Base-by-base conservation (phyloP, 75 land plant species). In the Chamaecyparis obtusa region DNA sequence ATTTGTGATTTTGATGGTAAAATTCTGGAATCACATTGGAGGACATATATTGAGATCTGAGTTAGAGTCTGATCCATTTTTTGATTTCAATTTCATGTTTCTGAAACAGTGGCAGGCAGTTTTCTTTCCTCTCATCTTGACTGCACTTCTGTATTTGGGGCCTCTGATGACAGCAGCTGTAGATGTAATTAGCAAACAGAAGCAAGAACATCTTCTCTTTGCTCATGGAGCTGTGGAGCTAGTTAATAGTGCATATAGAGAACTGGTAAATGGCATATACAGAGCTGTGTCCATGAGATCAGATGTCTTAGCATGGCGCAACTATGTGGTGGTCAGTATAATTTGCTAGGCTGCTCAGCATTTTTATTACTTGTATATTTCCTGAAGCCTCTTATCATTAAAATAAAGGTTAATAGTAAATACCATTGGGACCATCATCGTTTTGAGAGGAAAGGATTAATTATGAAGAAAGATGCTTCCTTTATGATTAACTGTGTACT, bases 41-140 rank as follows among this genome's bases (percentile, higher is more conserved):
- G 21, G 88, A 21, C 37, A 49, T 27, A 44, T 33, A 51, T 83
- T 15, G 21, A n/a, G 55, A 83, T 21, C 17, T 87, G 84, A 33
- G 86, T 43, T 87, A 24, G 51, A 39, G 83, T 41, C 41, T 44
- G 24, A 44, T 74, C 19, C 27, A 30, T 74, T 21, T 36, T 69
- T 55, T 44, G 82, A 55, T 9, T 41, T 21, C 33, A 69, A 55
- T 15, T 55, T 80, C 7, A 30, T 72, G 39, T 43, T 88, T 89
- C n/a, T 92, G 92, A 64, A 90, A 90, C 95, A 97, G 99, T 92
- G 93, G 96, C 93, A 91, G 91, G 96, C 98, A 72, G 84, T 92
- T 88, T 87, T 93, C 13, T 90, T 92, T 91, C 99, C 99, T 85
- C 89, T 97, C 15, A 84, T 87, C 6, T 91, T 97, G 91, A 96